Evolutionary conservation across 257 asterid genomes (phyloP), one percentile per base, ranked within the genome.

Genomic region (Forsythia suspensa): DNA sequence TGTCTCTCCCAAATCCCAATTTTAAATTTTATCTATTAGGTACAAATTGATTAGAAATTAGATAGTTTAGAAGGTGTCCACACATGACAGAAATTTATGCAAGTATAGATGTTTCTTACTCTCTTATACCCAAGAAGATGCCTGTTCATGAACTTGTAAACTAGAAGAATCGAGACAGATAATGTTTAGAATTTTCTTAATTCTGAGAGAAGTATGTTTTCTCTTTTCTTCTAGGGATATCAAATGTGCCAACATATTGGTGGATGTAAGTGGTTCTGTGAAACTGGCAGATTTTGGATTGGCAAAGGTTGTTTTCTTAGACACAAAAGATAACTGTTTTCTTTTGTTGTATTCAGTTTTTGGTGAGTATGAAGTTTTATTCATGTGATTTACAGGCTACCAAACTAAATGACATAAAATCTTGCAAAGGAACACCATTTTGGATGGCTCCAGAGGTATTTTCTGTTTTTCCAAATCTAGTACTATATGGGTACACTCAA

Each of bases 381-480:
- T 79, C 57, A 12, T 18, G 13, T 72, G 61, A 79, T 84, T 73
- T 46, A n/a, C 90, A 89, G 94, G 88, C 89, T 67, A 81, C 89
- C 44, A 84, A 85, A 84, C 74, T 88, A 78, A 89, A 89, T 80
- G 94, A 89, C 88, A 86, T 89, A 80, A 84, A 88, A 88, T 89
- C 94, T 29, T 88, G 90, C 86, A 89, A 89, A 85, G 94, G 94
- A 69, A 89, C 94, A 61, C 89, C 94, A 68, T 89, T 37, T 76
- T 89, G 94, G 94, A 89, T 89, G 94, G 94, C 94, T 72, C 94
- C 94, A 70, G 94, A 89, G 91, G 94, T 61, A 61, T n/a, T n/a
- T n/a, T 8, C 4, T 61, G 21, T 44, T 44, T n/a, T 61, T 1
- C 69, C 37, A 20, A 24, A 61, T 61, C 69, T 21, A 21, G 15